Evolutionary conservation across 2,329 filamentous ascomycete species (phyloP).

Genomic region (Xylaria sp.): DNA sequence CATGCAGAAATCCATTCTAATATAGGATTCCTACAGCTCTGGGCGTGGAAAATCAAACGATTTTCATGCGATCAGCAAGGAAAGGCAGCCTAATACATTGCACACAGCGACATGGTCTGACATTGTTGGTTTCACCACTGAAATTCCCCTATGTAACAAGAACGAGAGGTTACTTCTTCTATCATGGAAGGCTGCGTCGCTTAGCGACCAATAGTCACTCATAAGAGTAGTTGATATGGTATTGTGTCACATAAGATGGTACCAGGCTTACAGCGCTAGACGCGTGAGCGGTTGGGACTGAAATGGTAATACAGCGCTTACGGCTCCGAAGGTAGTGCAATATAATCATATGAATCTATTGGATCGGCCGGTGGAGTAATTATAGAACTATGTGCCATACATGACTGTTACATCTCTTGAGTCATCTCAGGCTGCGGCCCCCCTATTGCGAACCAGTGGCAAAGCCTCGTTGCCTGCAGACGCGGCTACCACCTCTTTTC

Average conservation of each 20-base stretch:
- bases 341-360: background rate
- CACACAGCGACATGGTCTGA: background rate
- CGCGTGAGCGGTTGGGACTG: background rate
- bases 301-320: background rate
- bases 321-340: background rate
- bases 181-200: background rate
- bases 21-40: background rate
- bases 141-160: background rate
- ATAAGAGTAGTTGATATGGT: background rate
- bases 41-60: background rate
- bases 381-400: background rate
- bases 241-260: background rate
- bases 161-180: background rate
- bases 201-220: background rate
- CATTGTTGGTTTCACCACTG: background rate
- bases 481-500: background rate
- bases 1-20: background rate
- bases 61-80: background rate
- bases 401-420: constrained; percentile 10
- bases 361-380: background rate
- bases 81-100: background rate
- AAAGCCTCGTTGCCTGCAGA: background rate
- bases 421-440: background rate
- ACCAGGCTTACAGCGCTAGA: background rate
- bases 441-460: constrained; percentile 11